These are phyloP conservation scores for Talaromyces adpressus DNA, from an alignment of 495 filamentous ascomycete genomes.

Conservation along the genomic window DNA sequence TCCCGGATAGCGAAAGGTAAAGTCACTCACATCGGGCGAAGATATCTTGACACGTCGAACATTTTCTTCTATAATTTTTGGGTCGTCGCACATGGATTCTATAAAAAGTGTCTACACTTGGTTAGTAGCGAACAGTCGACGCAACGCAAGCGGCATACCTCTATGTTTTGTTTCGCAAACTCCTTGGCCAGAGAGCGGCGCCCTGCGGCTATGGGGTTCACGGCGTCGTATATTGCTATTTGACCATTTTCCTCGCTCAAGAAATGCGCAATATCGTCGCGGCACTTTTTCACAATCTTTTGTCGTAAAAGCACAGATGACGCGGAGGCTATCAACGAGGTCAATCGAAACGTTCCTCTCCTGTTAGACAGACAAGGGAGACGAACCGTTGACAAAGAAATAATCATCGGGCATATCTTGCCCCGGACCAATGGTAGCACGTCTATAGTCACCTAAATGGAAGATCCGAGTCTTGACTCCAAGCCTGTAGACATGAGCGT, in stretches of 20 bases:
- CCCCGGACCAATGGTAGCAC: conserved; percentile 78
- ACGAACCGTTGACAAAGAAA: conserved; percentile 81
- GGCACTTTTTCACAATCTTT: conserved; percentile 95
- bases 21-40: conserved; percentile 72
- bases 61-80: conserved; percentile 93
- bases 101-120: conserved; percentile 77
- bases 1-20: conserved; percentile 2
- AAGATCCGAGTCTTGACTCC: conserved; percentile 98
- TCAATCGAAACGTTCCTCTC: conserved; percentile 10
- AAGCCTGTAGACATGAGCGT: conserved; percentile 52
- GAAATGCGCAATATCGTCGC: conserved; percentile 95
- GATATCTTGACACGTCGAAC: conserved; percentile 96
- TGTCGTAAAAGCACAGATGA: conserved; percentile 82
- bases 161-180: conserved; percentile 91
- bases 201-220: conserved; percentile 85
- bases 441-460: conserved; percentile 93
- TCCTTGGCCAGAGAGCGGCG: conserved; percentile 85
- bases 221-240: conserved; percentile 97
- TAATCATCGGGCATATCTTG: conserved; percentile 94
- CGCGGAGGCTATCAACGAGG: conserved; percentile 53
- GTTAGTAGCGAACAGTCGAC: conserved; percentile 1
- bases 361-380: background rate
- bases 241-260: conserved; percentile 96
- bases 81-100: conserved; percentile 89
- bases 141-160: conserved; percentile 42